Conservation (phyloP, 345 rosid genomes). For the Pistacia atlantica region DNA sequence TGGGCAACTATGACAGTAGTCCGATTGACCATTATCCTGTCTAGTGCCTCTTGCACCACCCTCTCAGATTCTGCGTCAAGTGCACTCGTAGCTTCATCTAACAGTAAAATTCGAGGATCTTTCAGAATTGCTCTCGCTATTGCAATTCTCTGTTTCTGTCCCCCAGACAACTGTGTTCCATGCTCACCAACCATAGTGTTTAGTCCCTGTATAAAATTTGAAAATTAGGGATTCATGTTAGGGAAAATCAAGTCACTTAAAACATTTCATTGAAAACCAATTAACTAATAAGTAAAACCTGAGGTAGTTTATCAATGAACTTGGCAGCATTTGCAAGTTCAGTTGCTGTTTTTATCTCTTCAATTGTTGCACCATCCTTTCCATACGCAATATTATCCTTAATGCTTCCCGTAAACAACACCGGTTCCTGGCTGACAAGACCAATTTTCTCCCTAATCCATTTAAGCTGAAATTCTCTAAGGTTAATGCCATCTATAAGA, state of each 20-base stretch:
- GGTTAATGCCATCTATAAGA: constrained; percentile 63
- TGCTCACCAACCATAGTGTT: constrained; percentile 95
- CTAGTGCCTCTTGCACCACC: constrained; percentile 83
- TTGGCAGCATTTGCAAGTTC: constrained; percentile 80
- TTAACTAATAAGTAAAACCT: constrained; percentile 28
- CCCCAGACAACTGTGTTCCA: constrained; percentile 92
- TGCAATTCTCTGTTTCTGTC: constrained; percentile 94
- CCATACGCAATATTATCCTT: constrained; percentile 77
- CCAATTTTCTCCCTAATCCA: constrained; percentile 83
- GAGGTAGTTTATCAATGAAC: constrained; percentile 76
- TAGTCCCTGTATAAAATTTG: constrained; percentile 44
- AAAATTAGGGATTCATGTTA: not conserved
- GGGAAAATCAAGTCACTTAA: not conserved
- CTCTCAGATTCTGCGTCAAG: constrained; percentile 89
- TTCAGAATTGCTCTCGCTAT: constrained; percentile 89
- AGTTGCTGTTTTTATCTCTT: constrained; percentile 67
- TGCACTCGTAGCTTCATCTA: constrained; percentile 94
- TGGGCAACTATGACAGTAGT: constrained; percentile 88
- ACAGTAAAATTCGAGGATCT: constrained; percentile 68
- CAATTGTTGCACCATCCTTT: constrained; percentile 68
- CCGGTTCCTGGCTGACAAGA: constrained; percentile 85
- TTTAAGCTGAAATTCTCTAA: constrained; percentile 68
- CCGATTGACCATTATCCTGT: constrained; percentile 72
- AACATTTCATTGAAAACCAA: not conserved
- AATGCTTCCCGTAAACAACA: constrained; percentile 67